Percentiles rank a stretch among this genome's conserved stretches.
Conservation (phyloP, 2,329 filamentous ascomycete species). For the Trichothecium roseum region DNA sequence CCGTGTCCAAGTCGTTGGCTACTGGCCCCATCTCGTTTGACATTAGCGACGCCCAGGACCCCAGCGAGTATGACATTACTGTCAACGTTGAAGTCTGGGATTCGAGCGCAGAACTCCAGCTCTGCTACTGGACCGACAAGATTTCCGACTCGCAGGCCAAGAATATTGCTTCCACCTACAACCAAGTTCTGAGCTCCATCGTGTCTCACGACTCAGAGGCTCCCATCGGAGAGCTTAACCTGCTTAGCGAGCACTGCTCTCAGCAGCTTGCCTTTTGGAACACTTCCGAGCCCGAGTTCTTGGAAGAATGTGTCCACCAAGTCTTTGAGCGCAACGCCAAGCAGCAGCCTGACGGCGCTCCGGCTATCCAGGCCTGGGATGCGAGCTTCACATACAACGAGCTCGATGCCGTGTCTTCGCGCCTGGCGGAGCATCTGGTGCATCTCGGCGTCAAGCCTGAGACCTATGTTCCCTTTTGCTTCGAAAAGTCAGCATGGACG, state of each 20-base stretch:
- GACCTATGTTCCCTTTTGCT: conserved; percentile 18
- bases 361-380: conserved; percentile 14
- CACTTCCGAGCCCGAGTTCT: neutral
- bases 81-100: conserved; percentile 13
- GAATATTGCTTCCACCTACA: conserved; percentile 12
- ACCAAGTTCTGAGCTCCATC: conserved; percentile 2
- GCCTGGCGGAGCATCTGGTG: conserved; percentile 7
- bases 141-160: conserved; percentile 9
- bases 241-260: neutral
- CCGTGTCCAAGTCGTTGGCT: conserved; percentile 1
- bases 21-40: conserved; percentile 6
- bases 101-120: conserved; percentile 8
- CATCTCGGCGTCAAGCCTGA: conserved; percentile 12
- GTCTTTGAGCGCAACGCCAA: neutral
- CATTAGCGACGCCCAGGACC: conserved; percentile 6
- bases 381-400: conserved; percentile 11
- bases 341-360: conserved; percentile 3
- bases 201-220: neutral
- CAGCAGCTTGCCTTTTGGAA: conserved; percentile 1
- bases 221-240: neutral
- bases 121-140: conserved; percentile 14
- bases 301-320: neutral
- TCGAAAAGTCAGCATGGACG: conserved; percentile 24
- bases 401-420: conserved; percentile 9
- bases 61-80: conserved; percentile 11